Conservation (phyloP, 2,329 filamentous ascomycete species). For the Aspergillus arachidicola region DNA sequence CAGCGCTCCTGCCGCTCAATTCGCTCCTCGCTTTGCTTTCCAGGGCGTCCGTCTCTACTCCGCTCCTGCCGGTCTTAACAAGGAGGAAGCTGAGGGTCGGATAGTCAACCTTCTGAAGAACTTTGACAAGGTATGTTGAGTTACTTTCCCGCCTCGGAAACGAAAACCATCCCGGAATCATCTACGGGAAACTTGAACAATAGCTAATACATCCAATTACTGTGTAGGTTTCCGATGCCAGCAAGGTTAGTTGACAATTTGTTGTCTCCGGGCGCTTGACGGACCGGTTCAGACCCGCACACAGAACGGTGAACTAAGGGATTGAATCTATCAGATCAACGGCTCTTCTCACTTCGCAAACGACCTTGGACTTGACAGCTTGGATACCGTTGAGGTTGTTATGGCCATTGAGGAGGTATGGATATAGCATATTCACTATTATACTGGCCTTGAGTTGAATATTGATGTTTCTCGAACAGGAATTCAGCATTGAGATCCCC, state of each 20-base stretch:
- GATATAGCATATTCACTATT: constrained; percentile 8
- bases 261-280: not conserved
- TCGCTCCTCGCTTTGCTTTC: constrained; percentile 65
- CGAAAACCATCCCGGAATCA: not conserved
- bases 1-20: constrained; percentile 62
- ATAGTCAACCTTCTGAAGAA: constrained; percentile 92
- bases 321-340: constrained; percentile 66
- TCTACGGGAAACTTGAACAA: not conserved
- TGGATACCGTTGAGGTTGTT: constrained; percentile 98
- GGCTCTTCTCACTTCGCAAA: constrained; percentile 88
- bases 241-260: constrained; percentile 36
- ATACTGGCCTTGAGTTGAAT: constrained; percentile 9
- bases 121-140: constrained; percentile 83
- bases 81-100: constrained; percentile 84
- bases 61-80: constrained; percentile 73
- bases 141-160: constrained; percentile 9
- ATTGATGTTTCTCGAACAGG: constrained; percentile 47
- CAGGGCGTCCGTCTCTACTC: constrained; percentile 83
- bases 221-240: constrained; percentile 40
- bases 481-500: constrained; percentile 93
- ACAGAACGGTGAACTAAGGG: constrained; percentile 24
- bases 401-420: constrained; percentile 98
- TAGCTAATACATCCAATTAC: constrained; percentile 16
- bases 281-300: not conserved
- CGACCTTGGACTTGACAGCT: constrained; percentile 93